phyloP scores from a whole-genome alignment of 495 filamentous ascomycete genomes.

The Penicillium cosmopolitanum region DNA sequence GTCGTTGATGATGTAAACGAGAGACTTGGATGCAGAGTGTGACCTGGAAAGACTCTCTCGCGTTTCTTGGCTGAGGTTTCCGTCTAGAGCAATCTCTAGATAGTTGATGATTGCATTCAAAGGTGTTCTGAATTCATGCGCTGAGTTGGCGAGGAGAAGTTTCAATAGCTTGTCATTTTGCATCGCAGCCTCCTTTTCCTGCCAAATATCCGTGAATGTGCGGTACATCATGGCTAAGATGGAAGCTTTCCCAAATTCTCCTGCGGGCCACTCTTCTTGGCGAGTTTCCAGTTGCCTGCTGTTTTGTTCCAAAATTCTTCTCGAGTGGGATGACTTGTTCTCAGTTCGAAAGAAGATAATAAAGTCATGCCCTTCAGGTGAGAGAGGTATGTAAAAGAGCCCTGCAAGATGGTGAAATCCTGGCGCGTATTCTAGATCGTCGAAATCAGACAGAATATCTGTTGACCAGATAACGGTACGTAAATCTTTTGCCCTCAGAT shows the following conservation, averaged over 20 bases:
- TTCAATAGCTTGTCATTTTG: slow-evolving; percentile 78
- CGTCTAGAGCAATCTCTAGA: slow-evolving; percentile 86
- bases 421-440: slow-evolving; percentile 74
- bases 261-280: slow-evolving; percentile 39
- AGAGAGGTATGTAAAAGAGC: slow-evolving; percentile 77
- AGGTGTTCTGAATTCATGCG: slow-evolving; percentile 89
- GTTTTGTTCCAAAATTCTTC: slow-evolving; percentile 9
- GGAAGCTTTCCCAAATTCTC: slow-evolving; percentile 76
- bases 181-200: slow-evolving; percentile 81
- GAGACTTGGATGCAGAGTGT: slow-evolving; percentile 87
- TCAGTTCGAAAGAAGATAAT: slow-evolving; percentile 76
- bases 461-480: slow-evolving; percentile 74
- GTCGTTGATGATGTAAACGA: slow-evolving; percentile 93
- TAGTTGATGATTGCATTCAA: slow-evolving; percentile 95
- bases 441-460: slow-evolving; percentile 74
- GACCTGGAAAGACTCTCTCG: slow-evolving; percentile 82
- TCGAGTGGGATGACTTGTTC: not conserved
- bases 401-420: slow-evolving; percentile 78
- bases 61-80: slow-evolving; percentile 75
- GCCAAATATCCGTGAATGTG: slow-evolving; percentile 84
- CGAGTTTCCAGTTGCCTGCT: not conserved
- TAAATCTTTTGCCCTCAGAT: slow-evolving; percentile 70
- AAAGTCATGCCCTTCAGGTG: slow-evolving; percentile 73
- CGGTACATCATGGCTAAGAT: slow-evolving; percentile 86
- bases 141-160: slow-evolving; percentile 82